phyloP scores from a whole-genome alignment of 139 green algal genomes.

The Chlorella vulgaris region DNA sequence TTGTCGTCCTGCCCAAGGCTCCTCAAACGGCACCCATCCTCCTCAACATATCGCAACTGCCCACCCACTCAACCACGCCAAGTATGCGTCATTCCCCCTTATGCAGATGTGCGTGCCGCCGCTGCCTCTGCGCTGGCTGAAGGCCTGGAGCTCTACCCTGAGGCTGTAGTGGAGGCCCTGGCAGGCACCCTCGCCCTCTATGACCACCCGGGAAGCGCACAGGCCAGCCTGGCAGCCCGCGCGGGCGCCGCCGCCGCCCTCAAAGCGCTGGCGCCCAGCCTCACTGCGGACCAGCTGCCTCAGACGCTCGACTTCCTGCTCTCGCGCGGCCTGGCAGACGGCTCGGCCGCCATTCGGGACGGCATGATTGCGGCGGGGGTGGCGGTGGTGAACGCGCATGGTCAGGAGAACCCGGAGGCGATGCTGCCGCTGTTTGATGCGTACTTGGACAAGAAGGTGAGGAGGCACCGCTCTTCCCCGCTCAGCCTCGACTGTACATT shows the following conservation, averaged over 20 bases:
- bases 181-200: constrained; percentile 37
- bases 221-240: constrained; percentile 3
- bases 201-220: background rate
- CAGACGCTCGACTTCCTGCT: constrained; percentile 87
- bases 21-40: too few relatives aligned
- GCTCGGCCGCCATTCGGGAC: constrained; percentile 59
- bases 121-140: constrained; percentile 52
- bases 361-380: constrained; percentile 42
- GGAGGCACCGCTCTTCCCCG: background rate
- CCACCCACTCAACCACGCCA: too few relatives aligned
- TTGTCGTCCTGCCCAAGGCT: too few relatives aligned
- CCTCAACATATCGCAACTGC: too few relatives aligned
- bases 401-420: constrained; percentile 50
- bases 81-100: too few relatives aligned
- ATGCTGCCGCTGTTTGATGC: constrained; percentile 92
- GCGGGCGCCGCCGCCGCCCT: constrained; percentile 75
- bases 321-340: constrained; percentile 75
- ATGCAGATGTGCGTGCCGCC: constrained; percentile 54
- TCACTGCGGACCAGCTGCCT: constrained; percentile 63
- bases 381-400: constrained; percentile 79
- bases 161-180: constrained; percentile 37
- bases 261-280: constrained; percentile 46
- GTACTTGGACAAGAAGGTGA: constrained; percentile 68
- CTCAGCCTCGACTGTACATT: too few relatives aligned
- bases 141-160: constrained; percentile 42